phyloP scores from a whole-genome alignment of 1,284 basidiomycete species.

The Boletus calvinii region DNA sequence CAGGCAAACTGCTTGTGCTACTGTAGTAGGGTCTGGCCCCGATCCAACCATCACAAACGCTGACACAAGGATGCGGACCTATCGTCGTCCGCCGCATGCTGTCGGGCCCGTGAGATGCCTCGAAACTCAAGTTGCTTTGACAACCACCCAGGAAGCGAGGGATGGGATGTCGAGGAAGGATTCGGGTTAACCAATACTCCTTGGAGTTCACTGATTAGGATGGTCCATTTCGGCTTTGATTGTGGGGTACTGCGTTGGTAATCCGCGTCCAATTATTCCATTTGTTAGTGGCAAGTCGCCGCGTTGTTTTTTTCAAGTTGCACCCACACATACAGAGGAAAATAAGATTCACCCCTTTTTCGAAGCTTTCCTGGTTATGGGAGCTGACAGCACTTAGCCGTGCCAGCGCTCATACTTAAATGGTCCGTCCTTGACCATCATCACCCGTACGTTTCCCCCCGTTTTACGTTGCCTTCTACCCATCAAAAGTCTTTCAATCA shows the following conservation, averaged over 20 bases:
- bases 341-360: conserved; percentile 15
- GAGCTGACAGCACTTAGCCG: conserved; percentile 17
- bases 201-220: not conserved
- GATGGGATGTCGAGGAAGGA: not conserved
- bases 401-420: conserved; percentile 23
- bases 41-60: not conserved
- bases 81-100: too few species aligned
- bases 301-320: not conserved
- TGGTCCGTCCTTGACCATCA: not conserved
- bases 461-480: not conserved
- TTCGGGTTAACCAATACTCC: too few species aligned
- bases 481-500: not conserved
- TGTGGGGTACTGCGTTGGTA: conserved; percentile 15
- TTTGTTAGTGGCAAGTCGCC: conserved; percentile 3
- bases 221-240: not conserved
- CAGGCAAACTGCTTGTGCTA: not conserved
- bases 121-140: not conserved
- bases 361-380: conserved; percentile 21
- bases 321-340: conserved; percentile 5
- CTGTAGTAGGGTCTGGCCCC: not conserved
- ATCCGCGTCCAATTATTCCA: not conserved
- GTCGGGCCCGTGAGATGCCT: not conserved
- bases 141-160: not conserved
- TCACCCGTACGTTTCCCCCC: not conserved
- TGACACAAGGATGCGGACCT: not conserved